phyloP scores from a whole-genome alignment of 352 stramenopile species.

The Hyaloperonospora arabidopsidis region DNA sequence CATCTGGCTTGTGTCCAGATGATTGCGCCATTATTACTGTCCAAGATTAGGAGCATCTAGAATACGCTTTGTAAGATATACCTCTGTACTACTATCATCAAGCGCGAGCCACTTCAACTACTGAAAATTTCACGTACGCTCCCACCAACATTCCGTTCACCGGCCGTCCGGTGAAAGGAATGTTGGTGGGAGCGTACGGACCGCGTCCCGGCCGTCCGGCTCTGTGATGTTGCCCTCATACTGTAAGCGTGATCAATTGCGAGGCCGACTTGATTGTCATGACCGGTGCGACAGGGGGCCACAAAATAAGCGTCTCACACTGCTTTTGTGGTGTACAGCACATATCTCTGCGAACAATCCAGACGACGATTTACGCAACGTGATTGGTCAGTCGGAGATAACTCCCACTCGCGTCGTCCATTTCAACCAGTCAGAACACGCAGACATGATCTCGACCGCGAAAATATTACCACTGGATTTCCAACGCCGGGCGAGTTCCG shows the following conservation, averaged over 20 bases:
- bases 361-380: neutral
- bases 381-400: conserved; percentile 7
- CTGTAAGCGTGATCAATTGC: conserved; percentile 1
- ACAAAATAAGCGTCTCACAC: conserved; percentile 16
- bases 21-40: neutral
- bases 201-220: conserved; percentile 7
- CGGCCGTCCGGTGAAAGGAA: too few species aligned
- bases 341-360: conserved; percentile 9
- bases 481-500: neutral
- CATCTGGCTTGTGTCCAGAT: neutral
- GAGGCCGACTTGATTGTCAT: conserved; percentile 1
- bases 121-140: neutral
- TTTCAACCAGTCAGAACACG: conserved; percentile 9
- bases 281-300: conserved; percentile 15
- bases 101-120: neutral
- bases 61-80: neutral
- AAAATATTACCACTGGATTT: conserved; percentile 31
- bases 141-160: conserved; percentile 12
- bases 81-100: too few species aligned
- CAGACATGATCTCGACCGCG: conserved; percentile 4
- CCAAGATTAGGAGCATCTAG: too few species aligned
- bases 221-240: neutral
- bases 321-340: conserved; percentile 14
- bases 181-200: too few species aligned
- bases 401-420: conserved; percentile 9